Base-by-base conservation (phyloP, 371 early-diverging fungal genomes). In the Mortierella sp. region DNA sequence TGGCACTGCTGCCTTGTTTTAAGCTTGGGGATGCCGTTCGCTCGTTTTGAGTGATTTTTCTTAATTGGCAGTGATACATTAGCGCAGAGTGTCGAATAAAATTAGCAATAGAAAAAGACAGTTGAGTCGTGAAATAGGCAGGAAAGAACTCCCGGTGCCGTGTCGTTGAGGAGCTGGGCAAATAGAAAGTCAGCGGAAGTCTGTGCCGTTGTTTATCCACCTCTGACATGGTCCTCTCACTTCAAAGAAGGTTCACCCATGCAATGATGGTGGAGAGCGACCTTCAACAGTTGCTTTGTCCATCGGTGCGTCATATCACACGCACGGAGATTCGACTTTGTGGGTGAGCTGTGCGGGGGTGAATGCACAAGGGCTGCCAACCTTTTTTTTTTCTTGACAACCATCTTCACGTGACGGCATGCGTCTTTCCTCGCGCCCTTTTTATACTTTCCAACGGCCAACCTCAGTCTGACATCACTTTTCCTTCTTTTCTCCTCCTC, bases 1-100 rank as follows among this genome's bases (percentile, higher is more conserved):
- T 34, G 79, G 74, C 26, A 79, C 79, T 26, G 74, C 79, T 2
- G 74, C 69, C 61, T 52, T 79, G 47, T 79, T n/a, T 79, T 50
- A 74, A 73, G 66, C 78, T 73, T 9, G n/a, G n/a, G n/a, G n/a
- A n/a, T n/a, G n/a, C n/a, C n/a, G n/a, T n/a, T n/a, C n/a, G n/a
- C n/a, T n/a, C n/a, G n/a, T n/a, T n/a, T n/a, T n/a, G n/a, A n/a
- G n/a, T n/a, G n/a, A n/a, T n/a, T n/a, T n/a, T n/a, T n/a, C n/a
- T n/a, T 34, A 64, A 47, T 47, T 47, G 47, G 47, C 19, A 22
- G 16, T 22, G 47, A 22, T 47, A 16, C 7, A 47, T 0, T 16
- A n/a, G n/a, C n/a, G n/a, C n/a, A n/a, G n/a, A n/a, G n/a, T n/a
- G n/a, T n/a, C n/a, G n/a, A n/a, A n/a, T n/a, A n/a, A n/a, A n/a